Percentiles rank a stretch among this genome's conserved stretches.
Conservation (phyloP, 805 yeast genomes). For the Yarrowia sp. region DNA sequence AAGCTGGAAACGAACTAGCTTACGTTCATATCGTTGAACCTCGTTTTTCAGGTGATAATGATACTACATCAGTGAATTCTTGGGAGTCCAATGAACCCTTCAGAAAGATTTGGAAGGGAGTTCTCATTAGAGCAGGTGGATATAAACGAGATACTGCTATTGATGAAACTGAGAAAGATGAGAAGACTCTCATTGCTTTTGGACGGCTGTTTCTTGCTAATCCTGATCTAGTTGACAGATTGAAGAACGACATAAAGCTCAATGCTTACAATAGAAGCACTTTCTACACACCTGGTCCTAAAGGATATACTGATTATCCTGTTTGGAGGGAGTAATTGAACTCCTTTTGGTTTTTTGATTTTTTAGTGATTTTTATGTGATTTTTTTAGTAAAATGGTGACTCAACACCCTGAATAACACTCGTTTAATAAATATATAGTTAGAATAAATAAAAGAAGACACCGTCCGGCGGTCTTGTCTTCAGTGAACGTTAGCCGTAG, state of each 20-base stretch:
- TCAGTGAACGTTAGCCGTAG: too few relatives aligned
- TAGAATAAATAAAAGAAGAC: neutral
- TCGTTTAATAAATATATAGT: neutral
- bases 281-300: conserved; percentile 46
- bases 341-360: too few relatives aligned
- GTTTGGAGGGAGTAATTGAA: too few relatives aligned
- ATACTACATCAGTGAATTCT: neutral
- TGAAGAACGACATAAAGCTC: conserved; percentile 45
- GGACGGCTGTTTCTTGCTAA: conserved; percentile 55
- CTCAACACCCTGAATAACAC: neutral
- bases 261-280: conserved; percentile 48
- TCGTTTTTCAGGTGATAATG: conserved; percentile 32
- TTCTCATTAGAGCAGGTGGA: conserved; percentile 45
- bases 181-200: conserved; percentile 39
- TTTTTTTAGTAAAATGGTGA: too few relatives aligned
- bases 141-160: conserved; percentile 29
- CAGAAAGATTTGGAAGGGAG: conserved; percentile 48
- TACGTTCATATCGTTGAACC: conserved; percentile 45
- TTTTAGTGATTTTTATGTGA: too few relatives aligned
- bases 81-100: conserved; percentile 29
- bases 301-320: conserved; percentile 41
- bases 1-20: conserved; percentile 40
- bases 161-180: conserved; percentile 35
- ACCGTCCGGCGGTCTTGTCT: too few relatives aligned
- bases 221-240: conserved; percentile 53